phyloP scores from a whole-genome alignment of 345 rosid species.

The Arabidopsis suecica region DNA sequence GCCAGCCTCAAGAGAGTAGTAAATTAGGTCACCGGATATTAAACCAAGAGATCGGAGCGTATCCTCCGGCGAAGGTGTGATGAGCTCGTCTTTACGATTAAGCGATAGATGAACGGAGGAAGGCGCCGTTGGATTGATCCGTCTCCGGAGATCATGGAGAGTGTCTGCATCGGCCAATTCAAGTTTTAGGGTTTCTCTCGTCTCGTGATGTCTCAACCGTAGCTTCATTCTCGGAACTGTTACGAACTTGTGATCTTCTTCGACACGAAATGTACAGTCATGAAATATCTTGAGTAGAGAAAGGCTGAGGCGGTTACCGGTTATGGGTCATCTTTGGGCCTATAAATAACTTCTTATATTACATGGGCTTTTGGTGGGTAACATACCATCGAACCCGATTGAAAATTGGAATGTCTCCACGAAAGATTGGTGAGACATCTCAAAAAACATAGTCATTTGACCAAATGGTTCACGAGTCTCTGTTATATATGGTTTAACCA shows the following conservation, averaged over 20 bases:
- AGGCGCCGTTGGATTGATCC: slow-evolving; percentile 41
- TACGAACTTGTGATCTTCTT: not conserved
- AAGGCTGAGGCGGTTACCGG: not conserved
- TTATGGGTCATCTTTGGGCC: not conserved
- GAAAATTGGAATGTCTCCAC: too few species aligned
- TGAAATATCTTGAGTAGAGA: not conserved
- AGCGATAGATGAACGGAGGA: slow-evolving; percentile 65
- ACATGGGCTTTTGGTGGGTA: not conserved
- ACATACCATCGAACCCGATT: not conserved
- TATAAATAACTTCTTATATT: not conserved
- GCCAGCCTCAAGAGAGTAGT: slow-evolving; percentile 46
- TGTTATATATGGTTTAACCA: too few species aligned
- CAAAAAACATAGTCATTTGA: too few species aligned
- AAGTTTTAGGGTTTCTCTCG: slow-evolving; percentile 57
- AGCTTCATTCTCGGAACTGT: slow-evolving; percentile 56
- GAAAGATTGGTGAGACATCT: too few species aligned
- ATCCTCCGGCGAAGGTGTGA: slow-evolving; percentile 49
- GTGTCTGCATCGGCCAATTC: slow-evolving; percentile 51
- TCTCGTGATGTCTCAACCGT: slow-evolving; percentile 60
- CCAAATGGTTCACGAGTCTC: too few species aligned
- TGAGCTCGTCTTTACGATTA: slow-evolving; percentile 70
- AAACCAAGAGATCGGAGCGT: slow-evolving; percentile 67
- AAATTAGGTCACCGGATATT: slow-evolving; percentile 71
- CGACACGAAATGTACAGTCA: not conserved
- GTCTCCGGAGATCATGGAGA: slow-evolving; percentile 51